Conservation (phyloP, 2,329 filamentous ascomycete species). For the Coleophoma crateriformis region DNA sequence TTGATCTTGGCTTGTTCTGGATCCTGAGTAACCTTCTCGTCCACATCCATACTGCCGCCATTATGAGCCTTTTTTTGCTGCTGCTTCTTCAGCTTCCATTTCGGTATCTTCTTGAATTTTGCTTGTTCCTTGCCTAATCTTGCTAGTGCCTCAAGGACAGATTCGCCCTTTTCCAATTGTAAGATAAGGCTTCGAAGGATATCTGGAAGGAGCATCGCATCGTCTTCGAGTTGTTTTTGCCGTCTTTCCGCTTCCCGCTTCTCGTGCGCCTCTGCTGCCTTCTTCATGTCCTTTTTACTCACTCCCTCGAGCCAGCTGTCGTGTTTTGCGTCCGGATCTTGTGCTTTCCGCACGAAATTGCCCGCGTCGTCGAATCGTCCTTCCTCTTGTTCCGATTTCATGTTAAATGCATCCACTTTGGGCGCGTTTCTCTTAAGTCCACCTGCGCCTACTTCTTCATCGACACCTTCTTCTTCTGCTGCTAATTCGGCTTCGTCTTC, state of each 20-base stretch:
- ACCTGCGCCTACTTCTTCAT: constrained; percentile 85
- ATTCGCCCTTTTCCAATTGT: constrained; percentile 74
- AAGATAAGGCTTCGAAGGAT: constrained; percentile 68
- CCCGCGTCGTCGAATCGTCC: constrained; percentile 86
- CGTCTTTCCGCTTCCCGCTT: constrained; percentile 74
- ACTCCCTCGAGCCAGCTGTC: constrained; percentile 90
- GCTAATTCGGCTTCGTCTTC: constrained; percentile 72
- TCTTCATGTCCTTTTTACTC: constrained; percentile 89
- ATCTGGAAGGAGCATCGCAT: constrained; percentile 68
- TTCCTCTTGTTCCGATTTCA: constrained; percentile 84
- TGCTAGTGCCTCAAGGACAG: constrained; percentile 79
- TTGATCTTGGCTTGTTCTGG: constrained; percentile 65
- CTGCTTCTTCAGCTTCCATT: constrained; percentile 68
- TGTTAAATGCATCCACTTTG: constrained; percentile 93
- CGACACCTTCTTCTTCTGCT: constrained; percentile 68
- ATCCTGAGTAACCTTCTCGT: constrained; percentile 54
- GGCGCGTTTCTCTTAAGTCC: constrained; percentile 90
- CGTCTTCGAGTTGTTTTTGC: constrained; percentile 66
- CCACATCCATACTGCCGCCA: constrained; percentile 65
- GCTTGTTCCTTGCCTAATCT: constrained; percentile 66
- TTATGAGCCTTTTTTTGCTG: constrained; percentile 41
- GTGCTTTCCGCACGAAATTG: constrained; percentile 86
- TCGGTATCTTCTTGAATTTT: constrained; percentile 54
- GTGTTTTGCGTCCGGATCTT: constrained; percentile 82
- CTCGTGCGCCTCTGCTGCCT: constrained; percentile 80